Evolutionary conservation across 176 grass and related monocot genomes (phyloP).

Genomic region (Phoenix dactylifera): DNA sequence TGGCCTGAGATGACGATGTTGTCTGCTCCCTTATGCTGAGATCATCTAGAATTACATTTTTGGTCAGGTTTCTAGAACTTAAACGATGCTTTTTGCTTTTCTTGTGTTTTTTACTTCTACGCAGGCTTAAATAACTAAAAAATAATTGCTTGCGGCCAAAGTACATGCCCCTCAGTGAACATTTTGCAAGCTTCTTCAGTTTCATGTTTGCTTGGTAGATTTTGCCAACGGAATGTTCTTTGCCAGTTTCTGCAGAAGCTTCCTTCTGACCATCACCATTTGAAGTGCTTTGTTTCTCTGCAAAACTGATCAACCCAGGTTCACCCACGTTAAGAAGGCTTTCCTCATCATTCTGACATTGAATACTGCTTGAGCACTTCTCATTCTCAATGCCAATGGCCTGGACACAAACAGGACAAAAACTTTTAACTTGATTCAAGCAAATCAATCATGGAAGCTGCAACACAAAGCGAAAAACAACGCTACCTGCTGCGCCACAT

Average conservation of each 20-base stretch:
- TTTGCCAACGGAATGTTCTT: too few species aligned
- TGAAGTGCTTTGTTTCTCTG: neutral
- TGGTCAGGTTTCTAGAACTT: slow-evolving; percentile 15
- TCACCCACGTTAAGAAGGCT: neutral
- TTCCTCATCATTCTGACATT: neutral
- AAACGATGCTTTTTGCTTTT: slow-evolving; percentile 26
- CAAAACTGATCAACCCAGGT: neutral
- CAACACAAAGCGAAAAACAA: neutral
- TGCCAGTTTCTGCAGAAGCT: slow-evolving; percentile 5
- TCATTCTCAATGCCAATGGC: neutral
- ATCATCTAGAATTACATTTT: slow-evolving; percentile 2
- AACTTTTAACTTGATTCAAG: neutral
- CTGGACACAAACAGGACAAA: neutral
- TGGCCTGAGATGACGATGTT: slow-evolving; percentile 45
- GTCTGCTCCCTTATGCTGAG: slow-evolving; percentile 19
- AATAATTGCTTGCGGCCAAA: slow-evolving; percentile 41
- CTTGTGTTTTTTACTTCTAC: slow-evolving; percentile 41
- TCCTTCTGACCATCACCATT: slow-evolving; percentile 6
- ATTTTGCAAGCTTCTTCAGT: slow-evolving; percentile 32
- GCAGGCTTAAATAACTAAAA: slow-evolving; percentile 33
- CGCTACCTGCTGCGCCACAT: neutral
- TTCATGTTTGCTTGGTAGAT: slow-evolving; percentile 20
- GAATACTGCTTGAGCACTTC: neutral
- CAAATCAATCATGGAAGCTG: neutral
- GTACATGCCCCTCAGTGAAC: slow-evolving; percentile 30